These are phyloP conservation scores for Yamadazyma taylorii DNA, from an alignment of 1,139 yeast species.

Conservation along the genomic window DNA sequence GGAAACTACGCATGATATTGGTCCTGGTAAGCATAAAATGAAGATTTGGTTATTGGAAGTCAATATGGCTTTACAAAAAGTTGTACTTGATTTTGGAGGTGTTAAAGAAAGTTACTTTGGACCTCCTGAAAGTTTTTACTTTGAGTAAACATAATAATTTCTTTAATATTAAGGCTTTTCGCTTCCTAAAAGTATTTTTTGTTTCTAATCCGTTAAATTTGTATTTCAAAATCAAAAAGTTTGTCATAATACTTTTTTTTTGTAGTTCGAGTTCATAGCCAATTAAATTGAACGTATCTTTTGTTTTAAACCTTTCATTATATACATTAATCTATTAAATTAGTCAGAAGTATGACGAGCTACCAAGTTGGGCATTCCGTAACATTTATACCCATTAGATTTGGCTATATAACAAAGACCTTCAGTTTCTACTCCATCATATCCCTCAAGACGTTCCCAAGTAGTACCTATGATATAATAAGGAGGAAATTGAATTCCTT, in stretches of 20 bases:
- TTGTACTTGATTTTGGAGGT: conserved; percentile 18
- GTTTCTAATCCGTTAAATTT: too few species aligned
- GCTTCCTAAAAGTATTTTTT: too few species aligned
- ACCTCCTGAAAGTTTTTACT: conserved; percentile 18
- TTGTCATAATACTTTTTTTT: too few species aligned
- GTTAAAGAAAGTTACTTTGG: conserved; percentile 16
- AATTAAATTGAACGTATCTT: too few species aligned
- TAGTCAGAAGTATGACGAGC: conserved; percentile 24
- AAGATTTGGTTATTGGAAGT: conserved; percentile 18
- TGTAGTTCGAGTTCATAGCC: too few species aligned
- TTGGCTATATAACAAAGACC: conserved; percentile 51
- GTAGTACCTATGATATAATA: conserved; percentile 46
- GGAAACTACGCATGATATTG: conserved; percentile 15
- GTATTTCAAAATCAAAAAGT: too few species aligned
- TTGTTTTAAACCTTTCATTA: not conserved
- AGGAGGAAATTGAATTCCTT: conserved; percentile 49
- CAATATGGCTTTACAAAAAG: conserved; percentile 14
- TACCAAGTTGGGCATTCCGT: conserved; percentile 42
- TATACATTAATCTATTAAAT: not conserved
- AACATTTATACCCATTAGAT: conserved; percentile 44
- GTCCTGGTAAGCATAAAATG: conserved; percentile 15
- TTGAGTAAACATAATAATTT: not conserved
- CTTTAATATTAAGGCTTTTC: too few species aligned
- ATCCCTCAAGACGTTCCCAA: conserved; percentile 50
- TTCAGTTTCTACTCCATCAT: conserved; percentile 55